Conservation (phyloP, 2,329 filamentous ascomycete species). For the Fonsecaea erecta region DNA sequence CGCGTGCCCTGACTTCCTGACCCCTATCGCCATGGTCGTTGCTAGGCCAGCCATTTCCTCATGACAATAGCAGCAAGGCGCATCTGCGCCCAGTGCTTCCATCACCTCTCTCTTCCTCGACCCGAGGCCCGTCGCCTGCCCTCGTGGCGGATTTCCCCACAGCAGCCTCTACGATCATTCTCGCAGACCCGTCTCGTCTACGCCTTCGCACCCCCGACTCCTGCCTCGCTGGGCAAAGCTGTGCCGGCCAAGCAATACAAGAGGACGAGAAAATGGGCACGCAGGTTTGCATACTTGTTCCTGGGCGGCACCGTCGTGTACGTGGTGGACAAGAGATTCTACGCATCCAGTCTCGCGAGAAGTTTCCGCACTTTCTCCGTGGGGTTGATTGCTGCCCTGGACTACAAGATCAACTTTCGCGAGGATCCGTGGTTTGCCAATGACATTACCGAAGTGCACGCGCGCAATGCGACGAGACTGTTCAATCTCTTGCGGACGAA, state of each 20-base stretch:
- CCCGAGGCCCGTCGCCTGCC: not conserved
- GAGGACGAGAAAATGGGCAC: constrained; percentile 74
- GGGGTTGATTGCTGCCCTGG: constrained; percentile 78
- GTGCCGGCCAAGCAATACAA: constrained; percentile 71
- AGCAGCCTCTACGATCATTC: constrained; percentile 26
- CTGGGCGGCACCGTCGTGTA: constrained; percentile 66
- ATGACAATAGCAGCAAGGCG: constrained; percentile 32
- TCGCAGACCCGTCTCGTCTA: constrained; percentile 40
- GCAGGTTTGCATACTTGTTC: constrained; percentile 69
- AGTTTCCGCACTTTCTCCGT: constrained; percentile 80
- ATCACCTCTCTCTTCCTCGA: constrained; percentile 14
- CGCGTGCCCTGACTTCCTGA: constrained; percentile 3
- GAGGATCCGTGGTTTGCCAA: constrained; percentile 74
- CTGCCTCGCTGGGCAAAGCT: constrained; percentile 75
- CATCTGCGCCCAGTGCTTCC: constrained; percentile 34
- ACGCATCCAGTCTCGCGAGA: constrained; percentile 77
- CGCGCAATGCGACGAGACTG: constrained; percentile 79
- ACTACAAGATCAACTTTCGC: constrained; percentile 97
- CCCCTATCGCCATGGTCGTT: constrained; percentile 2
- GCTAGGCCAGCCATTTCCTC: not conserved
- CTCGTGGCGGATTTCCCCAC: constrained; percentile 3
- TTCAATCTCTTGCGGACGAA: constrained; percentile 82
- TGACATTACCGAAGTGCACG: constrained; percentile 76
- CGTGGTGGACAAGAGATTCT: constrained; percentile 71
- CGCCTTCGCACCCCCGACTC: constrained; percentile 73